A percentile compares a stretch with the other conserved stretches of the same genome.
phyloP scores from a whole-genome alignment of 2,329 filamentous ascomycete genomes.

The Coleophoma crateriformis region DNA sequence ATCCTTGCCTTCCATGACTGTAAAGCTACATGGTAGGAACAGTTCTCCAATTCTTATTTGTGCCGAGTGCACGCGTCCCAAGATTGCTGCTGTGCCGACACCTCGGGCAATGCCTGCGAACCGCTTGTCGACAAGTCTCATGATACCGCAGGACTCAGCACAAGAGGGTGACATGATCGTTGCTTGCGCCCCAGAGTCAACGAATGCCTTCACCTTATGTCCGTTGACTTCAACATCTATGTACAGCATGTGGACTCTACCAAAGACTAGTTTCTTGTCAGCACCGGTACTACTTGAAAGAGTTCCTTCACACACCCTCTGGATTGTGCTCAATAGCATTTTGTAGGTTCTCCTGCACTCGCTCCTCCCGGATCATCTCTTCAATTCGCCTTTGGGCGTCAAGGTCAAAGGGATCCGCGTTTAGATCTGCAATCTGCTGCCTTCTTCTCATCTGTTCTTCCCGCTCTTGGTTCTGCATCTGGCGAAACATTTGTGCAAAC shows the following conservation, averaged over 20 bases:
- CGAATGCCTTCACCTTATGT: conserved; percentile 86
- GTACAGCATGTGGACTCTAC: conserved; percentile 92
- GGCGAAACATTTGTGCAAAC: conserved; percentile 68
- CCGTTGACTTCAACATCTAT: conserved; percentile 94
- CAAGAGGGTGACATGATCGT: conserved; percentile 98
- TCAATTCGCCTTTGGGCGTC: conserved; percentile 90
- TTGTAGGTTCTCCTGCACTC: conserved; percentile 91
- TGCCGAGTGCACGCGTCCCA: conserved; percentile 91
- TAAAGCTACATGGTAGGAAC: conserved; percentile 90
- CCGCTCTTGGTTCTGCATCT: conserved; percentile 64
- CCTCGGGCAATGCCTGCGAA: conserved; percentile 90
- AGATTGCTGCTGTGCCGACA: conserved; percentile 89
- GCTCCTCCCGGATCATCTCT: conserved; percentile 93
- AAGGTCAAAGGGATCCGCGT: conserved; percentile 90
- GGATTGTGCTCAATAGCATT: conserved; percentile 97
- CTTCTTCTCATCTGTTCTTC: conserved; percentile 72
- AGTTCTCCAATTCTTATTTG: conserved; percentile 89
- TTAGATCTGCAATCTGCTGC: conserved; percentile 77
- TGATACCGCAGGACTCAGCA: conserved; percentile 89
- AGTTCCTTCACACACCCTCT: conserved; percentile 60
- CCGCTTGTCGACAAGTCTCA: conserved; percentile 88
- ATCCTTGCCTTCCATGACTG: conserved; percentile 97
- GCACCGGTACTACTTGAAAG: background rate
- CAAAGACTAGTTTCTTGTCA: conserved; percentile 63
- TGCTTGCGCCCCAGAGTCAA: conserved; percentile 94